These are phyloP conservation scores for Phytopythium ostracodes DNA, from an alignment of 352 stramenopile species.

Conservation along the genomic window DNA sequence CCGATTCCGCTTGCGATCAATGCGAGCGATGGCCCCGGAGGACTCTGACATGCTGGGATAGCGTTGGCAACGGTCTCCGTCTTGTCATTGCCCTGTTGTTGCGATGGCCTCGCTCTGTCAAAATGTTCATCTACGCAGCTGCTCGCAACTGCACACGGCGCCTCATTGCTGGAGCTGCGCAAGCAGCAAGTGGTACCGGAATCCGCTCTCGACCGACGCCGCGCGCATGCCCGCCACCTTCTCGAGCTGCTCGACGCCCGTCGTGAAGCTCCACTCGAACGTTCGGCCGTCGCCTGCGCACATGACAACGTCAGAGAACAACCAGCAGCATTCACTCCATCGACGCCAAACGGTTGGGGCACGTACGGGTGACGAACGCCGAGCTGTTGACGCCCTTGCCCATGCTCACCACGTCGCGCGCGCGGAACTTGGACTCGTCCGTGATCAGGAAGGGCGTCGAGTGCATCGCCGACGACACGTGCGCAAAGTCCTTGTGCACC, in stretches of 20 bases:
- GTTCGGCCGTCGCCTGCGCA: slow-evolving; percentile 43
- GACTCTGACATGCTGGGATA: background rate
- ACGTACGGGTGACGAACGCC: slow-evolving; percentile 55
- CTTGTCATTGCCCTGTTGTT: background rate
- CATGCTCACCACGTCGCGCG: slow-evolving; percentile 50
- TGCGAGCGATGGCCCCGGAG: background rate
- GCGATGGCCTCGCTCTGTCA: background rate
- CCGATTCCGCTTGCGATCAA: background rate
- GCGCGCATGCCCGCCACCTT: slow-evolving; percentile 38
- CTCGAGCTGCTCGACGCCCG: slow-evolving; percentile 43
- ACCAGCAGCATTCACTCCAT: no score
- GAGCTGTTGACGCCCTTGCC: slow-evolving; percentile 79
- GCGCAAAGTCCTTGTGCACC: slow-evolving; percentile 45
- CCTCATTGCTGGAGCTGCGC: slow-evolving; percentile 20
- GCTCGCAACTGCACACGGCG: no score
- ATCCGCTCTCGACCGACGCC: slow-evolving; percentile 64
- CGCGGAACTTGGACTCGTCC: slow-evolving; percentile 38
- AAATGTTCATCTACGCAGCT: background rate
- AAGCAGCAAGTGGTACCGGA: slow-evolving; percentile 66
- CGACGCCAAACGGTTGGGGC: background rate
- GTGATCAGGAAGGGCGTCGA: slow-evolving; percentile 62
- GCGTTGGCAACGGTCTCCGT: background rate
- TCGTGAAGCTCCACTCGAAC: slow-evolving; percentile 73
- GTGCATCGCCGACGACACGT: slow-evolving; percentile 69
- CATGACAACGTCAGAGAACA: background rate